Base-by-base conservation (phyloP, 768 basidiomycete species). In the Leucocoprinus birnbaumii region DNA sequence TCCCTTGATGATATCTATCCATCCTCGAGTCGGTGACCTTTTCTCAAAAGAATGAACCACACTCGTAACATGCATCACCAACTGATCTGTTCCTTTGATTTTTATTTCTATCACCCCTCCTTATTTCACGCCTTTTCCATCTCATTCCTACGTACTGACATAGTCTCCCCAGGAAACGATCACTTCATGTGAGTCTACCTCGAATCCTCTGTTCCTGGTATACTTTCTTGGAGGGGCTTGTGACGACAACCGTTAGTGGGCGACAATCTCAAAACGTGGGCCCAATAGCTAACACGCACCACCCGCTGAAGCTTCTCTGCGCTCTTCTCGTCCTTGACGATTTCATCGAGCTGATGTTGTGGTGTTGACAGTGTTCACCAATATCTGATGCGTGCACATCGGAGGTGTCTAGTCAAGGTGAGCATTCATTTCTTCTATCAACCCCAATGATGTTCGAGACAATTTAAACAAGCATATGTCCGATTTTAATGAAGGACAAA, bases 31-130 rank as follows among this genome's bases (percentile, higher is more conserved):
- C 67, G 85, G 85, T 83, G 86, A 88, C 70, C 75, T 68, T 79
- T 68, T 67, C n/a, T n/a, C 61, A 71, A 43, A 44, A 24, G 55
- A 72, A 81, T 86, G 85, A 86, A 77, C 86, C 86, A 69, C 50
- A 70, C 85, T 87, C 85, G 75, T 66, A 84, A 86, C 86, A 87
- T 88, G 86, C 86, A 89, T 80, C 78, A 82, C 79, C 78, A 82
- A 75, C 77, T 79, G 77, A 79, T 57, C 57, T 11, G 11, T 31
- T 11, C 53, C 16, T 13, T 11, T 21, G 34, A 24, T 35, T 46
- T 31, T 24, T 37, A 24, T 48, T 55, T 51, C 48, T 37, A 49
- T 63, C 41, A 51, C 45, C 59, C 54, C 4, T 4, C 38, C n/a
- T 11, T n/a, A 14, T 38, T 14, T 38, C 9, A 31, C 11, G 31